Evolutionary conservation across 1,284 basidiomycete genomes (phyloP), one percentile per base, ranked within the genome.

Genomic region (Tremellales sp.): DNA sequence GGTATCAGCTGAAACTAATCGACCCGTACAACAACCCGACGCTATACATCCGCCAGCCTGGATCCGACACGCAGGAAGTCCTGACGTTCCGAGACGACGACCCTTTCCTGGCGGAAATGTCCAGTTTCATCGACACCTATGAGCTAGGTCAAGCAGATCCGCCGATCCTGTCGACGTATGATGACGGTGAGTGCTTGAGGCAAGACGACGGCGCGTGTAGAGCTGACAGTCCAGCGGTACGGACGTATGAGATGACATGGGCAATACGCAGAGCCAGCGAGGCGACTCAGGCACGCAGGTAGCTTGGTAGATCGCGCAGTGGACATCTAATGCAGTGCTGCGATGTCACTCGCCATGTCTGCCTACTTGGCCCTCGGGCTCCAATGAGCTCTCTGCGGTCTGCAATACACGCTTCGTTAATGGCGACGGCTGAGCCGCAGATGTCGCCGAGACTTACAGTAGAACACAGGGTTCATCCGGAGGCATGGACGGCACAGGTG

Each of bases 41-140:
- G 6, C 81, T 93, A 19, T 84, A 85, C 62, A 78, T 93, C 49
- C 86, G 89, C 61, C 81, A 79, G 64, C 87, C 88, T 1, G 87
- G 85, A 45, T 83, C 84, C 63, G 87, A 91, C 68, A 75, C 80
- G 46, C 87, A 89, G 64, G 84, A 87, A 62, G 78, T 78, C 33
- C 76, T 82, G 63, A 23, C 1, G 23, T 21, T 37, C 24, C 40
- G 80, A 3, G 87, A 91, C 55, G 90, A 93, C 65, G 89, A 93
- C 68, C 88, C 29, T 31, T 31, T 31, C 29, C 15, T 31, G 8
- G 15, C 29, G 29, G 29, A 31, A 31, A 31, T 31, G 29, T 8
- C 87, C 40, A 85, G 86, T 72, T 80, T 87, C 67, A 85, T 90
- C 54, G 87, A 91, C 71, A 78, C 84, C 53, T 60, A 62, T 27